These are phyloP conservation scores for Cocos nucifera DNA, from an alignment of 176 grass and related monocot species.

Conservation along the genomic window DNA sequence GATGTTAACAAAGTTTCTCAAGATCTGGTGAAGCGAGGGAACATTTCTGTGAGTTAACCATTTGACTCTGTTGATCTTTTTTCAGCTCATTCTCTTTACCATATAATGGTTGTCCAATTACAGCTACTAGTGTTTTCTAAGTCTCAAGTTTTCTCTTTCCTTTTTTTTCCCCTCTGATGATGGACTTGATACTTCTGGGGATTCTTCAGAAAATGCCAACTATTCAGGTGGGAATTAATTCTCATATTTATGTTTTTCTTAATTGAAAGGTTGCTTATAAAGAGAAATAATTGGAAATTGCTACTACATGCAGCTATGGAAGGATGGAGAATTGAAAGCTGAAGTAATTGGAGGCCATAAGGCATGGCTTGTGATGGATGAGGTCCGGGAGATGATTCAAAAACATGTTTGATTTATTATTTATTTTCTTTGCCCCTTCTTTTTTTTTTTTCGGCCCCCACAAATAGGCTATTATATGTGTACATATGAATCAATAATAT, in stretches of 20 bases:
- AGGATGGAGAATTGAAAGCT: slow-evolving; percentile 79
- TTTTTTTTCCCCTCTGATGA: neutral
- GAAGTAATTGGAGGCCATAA: slow-evolving; percentile 93
- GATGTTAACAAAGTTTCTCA: slow-evolving; percentile 95
- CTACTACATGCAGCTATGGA: slow-evolving; percentile 56
- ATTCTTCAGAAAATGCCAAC: slow-evolving; percentile 92
- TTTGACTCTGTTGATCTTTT: neutral
- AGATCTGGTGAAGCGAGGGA: slow-evolving; percentile 68
- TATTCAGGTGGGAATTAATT: slow-evolving; percentile 58
- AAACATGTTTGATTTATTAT: slow-evolving; percentile 45
- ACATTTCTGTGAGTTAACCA: slow-evolving; percentile 57
- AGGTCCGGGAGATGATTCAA: slow-evolving; percentile 94
- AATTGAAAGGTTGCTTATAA: neutral
- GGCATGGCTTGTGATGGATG: slow-evolving; percentile 94
- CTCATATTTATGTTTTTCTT: neutral
- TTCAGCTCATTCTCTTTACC: neutral
- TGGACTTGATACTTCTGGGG: neutral
- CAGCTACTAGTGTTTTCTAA: neutral
- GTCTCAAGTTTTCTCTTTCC: neutral
- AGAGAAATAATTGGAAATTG: neutral
- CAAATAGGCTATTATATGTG: no score
- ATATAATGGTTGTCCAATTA: no score
- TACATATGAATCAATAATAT: no score
- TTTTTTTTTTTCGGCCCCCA: no score
- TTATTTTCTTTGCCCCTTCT: no score